A percentile compares a stretch with the other conserved stretches of the same genome.
These are phyloP conservation scores for Calonectria montana DNA, from an alignment of 2,329 filamentous ascomycete species.

Conservation along the genomic window DNA sequence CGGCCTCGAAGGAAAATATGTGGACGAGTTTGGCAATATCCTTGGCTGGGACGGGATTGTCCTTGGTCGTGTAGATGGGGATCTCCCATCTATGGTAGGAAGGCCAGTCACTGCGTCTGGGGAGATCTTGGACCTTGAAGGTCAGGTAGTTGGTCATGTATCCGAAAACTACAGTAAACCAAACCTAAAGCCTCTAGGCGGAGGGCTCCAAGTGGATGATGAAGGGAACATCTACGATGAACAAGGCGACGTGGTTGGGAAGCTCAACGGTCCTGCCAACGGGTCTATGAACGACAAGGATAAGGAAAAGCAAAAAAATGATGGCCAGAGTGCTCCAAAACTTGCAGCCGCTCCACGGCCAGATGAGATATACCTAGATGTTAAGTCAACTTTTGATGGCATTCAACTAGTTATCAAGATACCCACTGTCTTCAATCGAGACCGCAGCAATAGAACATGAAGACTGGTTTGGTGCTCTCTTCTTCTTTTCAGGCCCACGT, in stretches of 20 bases:
- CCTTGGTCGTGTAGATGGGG: conserved; percentile 63
- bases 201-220: conserved; percentile 66
- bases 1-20: conserved; percentile 59
- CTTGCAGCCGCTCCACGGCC: conserved; percentile 54
- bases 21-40: conserved; percentile 67
- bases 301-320: conserved; percentile 4
- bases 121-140: conserved; percentile 77
- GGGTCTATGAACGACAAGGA: not conserved
- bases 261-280: conserved; percentile 61
- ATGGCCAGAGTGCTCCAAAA: conserved; percentile 36
- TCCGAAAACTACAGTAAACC: conserved; percentile 66
- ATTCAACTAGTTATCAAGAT: conserved; percentile 69
- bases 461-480: not conserved
- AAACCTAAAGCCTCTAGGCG: conserved; percentile 62
- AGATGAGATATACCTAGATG: conserved; percentile 67
- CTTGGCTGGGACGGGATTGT: conserved; percentile 62
- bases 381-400: conserved; percentile 68
- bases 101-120: conserved; percentile 58
- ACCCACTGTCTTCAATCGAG: conserved; percentile 63
- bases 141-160: conserved; percentile 82
- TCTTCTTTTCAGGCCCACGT: not conserved
- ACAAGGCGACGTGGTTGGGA: conserved; percentile 69
- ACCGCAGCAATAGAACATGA: conserved; percentile 22
- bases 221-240: conserved; percentile 69
- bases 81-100: conserved; percentile 67